Evolutionary conservation across 257 asterid genomes (phyloP), one percentile per base, ranked within the genome.

Genomic region (Scutellaria minor): DNA sequence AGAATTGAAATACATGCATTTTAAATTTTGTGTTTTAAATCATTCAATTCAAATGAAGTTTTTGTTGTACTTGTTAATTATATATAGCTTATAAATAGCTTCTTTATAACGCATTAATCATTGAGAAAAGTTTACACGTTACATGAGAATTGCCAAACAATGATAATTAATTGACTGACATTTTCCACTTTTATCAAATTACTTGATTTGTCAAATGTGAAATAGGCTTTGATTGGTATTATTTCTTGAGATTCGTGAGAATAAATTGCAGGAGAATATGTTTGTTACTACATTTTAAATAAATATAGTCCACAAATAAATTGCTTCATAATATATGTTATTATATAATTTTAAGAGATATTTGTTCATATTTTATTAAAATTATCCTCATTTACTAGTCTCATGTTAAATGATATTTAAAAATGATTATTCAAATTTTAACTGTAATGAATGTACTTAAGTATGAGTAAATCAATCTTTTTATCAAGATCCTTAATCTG

Each of bases 71-170:
- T 40, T 37, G 7, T 48, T 3, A 37, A 59, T n/a, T 13, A 37
- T 13, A 13, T 6, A 7, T n/a, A 58, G 35, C 15, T 12, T 9
- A 5, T 6, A 58, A 31, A 54, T 54, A 9, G 60, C 39, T 20
- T 54, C 31, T 14, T 7, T 53, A 50, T 15, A 15, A 6, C 58
- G 8, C 10, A 18, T 53, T 53, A 53, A 8, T 52, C 27, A 52
- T 52, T 52, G 20, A 31, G 37, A 4, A 2, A 5, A 53, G 65
- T 59, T 5, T 6, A 56, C 53, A 37, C 20, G n/a, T 37, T 35
- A 13, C 46, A 27, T 40, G 46, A 59, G 65, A 59, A 31, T 59
- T 13, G 65, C 46, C 44, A 35, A 59, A 59, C 40, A 59, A 7
- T 6, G 14, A 1, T 2, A 27, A 59, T 37, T 31, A 31, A 31